Conservation (phyloP, 1,139 yeast species). For the Petasospora rhodanensis region DNA sequence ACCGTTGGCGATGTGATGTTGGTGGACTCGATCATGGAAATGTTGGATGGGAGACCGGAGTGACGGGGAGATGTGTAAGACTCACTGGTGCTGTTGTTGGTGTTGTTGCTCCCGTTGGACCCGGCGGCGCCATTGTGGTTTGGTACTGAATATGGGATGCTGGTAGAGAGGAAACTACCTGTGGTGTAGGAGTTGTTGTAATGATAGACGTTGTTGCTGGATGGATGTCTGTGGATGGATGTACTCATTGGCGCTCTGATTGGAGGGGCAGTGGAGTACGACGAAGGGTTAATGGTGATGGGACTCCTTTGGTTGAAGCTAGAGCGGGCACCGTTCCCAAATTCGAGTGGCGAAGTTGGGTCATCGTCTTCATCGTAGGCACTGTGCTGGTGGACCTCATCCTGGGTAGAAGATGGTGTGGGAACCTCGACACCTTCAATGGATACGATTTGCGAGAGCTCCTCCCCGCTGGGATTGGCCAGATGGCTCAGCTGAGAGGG, state of each 20-base stretch:
- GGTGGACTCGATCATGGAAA: slow-evolving; percentile 47
- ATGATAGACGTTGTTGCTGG: slow-evolving; percentile 7
- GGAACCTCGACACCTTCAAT: slow-evolving; percentile 27
- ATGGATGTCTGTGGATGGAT: slow-evolving; percentile 25
- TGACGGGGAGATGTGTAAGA: slow-evolving; percentile 37
- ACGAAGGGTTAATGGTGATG: slow-evolving; percentile 20
- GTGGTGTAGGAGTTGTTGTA: slow-evolving; percentile 16
- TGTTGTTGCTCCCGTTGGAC: slow-evolving; percentile 13
- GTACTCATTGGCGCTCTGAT: slow-evolving; percentile 26
- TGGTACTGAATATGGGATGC: slow-evolving; percentile 73
- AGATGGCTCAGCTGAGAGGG: slow-evolving; percentile 10
- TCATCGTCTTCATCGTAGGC: slow-evolving; percentile 3
- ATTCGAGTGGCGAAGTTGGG: slow-evolving; percentile 9
- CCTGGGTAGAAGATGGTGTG: no score
- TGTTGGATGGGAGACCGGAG: slow-evolving; percentile 49
- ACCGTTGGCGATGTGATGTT: slow-evolving; percentile 70
- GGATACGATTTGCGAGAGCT: slow-evolving; percentile 22
- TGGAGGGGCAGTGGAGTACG: slow-evolving; percentile 24
- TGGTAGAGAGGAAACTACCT: slow-evolving; percentile 40
- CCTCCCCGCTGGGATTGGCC: slow-evolving; percentile 14
- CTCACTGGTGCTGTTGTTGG: slow-evolving; percentile 12
- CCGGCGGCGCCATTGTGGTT: slow-evolving; percentile 22
- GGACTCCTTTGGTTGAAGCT: slow-evolving; percentile 21
- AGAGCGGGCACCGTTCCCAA: slow-evolving; percentile 6
- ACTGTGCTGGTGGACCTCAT: slow-evolving; percentile 1